Base-by-base conservation (phyloP, 164 flowering plant genomes). In the Stephania yunnanensis region DNA sequence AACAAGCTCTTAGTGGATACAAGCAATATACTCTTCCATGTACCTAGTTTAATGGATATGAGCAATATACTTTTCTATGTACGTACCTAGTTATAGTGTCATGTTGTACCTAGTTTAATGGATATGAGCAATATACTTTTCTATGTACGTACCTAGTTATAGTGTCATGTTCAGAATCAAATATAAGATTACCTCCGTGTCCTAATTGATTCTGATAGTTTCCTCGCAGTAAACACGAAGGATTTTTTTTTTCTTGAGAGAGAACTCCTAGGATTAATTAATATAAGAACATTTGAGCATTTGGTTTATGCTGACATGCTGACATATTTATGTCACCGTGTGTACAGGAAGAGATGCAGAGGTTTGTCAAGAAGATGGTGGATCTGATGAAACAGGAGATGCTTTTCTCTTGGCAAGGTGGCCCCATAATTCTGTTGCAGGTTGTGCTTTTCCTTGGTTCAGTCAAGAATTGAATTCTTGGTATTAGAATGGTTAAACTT, bases 391-490 rank as follows among this genome's bases (percentile, higher is more conserved):
- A 75, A 72, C 86, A 89, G 69, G 95, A 90, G 73, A 87, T 50
- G 86, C 91, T 95, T 5, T 90, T 91, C 68, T 89, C 90, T 53
- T 95, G 97, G 97, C 99, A 95, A 87, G 99, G 99, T 79, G 99
- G 99, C 71, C 97, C 99, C 10, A 87, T 93, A 75, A 93, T 95
- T 76, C 77, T 95, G 89, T 78, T 90, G 84, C 99, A 95, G 97
- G 99, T 95, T 80, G 65, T 2, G 42, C 9, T 10, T 70, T 61
- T 78, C 71, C 46, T 68, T 52, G 64, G 69, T 44, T 73, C 69
- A 61, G 46, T 74, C 36, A 53, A 65, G 15, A 61, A 20, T 31
- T 77, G 58, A 46, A 68, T 10, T 53, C n/a, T 12, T 8, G 46
- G 11, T 13, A 61, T 63, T 73, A 44, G 48, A 25, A 31, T 46